Evolutionary conservation across 73 alveolate species (phyloP).

Genomic region (Paramecium octaurelia): DNA sequence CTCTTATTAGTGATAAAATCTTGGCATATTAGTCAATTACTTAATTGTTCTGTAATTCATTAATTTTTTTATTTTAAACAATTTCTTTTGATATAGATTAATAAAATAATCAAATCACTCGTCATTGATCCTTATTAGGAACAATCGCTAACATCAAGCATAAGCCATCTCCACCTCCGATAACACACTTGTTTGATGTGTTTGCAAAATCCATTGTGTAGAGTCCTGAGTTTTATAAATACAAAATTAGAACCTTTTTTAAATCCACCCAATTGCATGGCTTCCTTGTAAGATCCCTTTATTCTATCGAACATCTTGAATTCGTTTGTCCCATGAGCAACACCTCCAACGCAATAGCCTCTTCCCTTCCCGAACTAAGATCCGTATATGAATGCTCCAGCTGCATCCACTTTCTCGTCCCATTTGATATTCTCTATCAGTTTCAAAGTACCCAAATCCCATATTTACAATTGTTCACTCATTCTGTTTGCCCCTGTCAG

Average conservation of each 20-base stretch:
- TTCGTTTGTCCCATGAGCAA: constrained; percentile 56
- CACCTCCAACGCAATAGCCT: constrained; percentile 25
- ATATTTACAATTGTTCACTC: constrained; percentile 63
- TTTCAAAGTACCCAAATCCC: constrained; percentile 56
- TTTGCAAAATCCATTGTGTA: constrained; percentile 82
- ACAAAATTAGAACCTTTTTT: neutral
- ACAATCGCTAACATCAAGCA: neutral
- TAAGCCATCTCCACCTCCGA: constrained; percentile 92
- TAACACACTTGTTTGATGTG: constrained; percentile 73
- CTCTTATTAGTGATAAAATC: neutral
- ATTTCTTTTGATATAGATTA: neutral
- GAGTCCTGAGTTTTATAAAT: neutral
- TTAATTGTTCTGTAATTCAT: neutral
- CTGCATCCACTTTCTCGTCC: constrained; percentile 40
- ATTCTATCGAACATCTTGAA: constrained; percentile 22
- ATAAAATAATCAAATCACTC: neutral
- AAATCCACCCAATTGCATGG: constrained; percentile 25
- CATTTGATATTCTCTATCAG: constrained; percentile 39
- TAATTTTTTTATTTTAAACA: neutral
- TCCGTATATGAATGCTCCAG: constrained; percentile 56
- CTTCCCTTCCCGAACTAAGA: constrained; percentile 50
- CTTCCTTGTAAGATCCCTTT: constrained; percentile 17
- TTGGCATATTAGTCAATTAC: neutral
- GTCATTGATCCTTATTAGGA: constrained; percentile 28
- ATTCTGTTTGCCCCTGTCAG: constrained; percentile 71